Conservation (phyloP, 2,329 filamentous ascomycete species). For the Colletotrichum melonis region DNA sequence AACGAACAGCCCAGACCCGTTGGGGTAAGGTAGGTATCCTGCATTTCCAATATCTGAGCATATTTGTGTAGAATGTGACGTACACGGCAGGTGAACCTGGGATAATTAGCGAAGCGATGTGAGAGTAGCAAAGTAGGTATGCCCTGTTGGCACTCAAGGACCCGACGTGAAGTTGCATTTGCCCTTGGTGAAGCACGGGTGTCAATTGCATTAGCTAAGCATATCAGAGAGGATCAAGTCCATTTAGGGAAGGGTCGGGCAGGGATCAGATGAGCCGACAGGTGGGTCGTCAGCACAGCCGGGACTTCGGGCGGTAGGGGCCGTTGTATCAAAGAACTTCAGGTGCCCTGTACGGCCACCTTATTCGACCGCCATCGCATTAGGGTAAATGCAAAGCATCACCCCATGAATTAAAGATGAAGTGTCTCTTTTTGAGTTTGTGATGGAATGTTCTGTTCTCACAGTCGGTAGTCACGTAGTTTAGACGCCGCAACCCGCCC, state of each 20-base stretch:
- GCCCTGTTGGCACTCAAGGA: neutral
- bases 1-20: neutral
- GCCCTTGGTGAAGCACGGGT: neutral
- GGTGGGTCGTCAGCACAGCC: neutral
- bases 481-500: neutral
- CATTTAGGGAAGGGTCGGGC: neutral
- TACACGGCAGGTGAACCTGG: neutral
- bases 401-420: neutral
- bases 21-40: neutral
- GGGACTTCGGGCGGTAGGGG: neutral
- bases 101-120: neutral
- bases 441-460: neutral
- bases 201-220: neutral
- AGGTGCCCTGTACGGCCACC: neutral
- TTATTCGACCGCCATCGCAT: neutral
- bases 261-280: neutral
- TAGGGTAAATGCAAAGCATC: neutral
- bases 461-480: neutral
- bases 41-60: neutral
- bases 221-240: neutral
- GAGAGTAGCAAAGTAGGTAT: neutral
- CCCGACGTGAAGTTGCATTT: neutral
- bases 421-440: neutral
- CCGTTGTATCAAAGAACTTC: neutral
- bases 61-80: neutral